Evolutionary conservation across 805 yeast genomes (phyloP).

Genomic region (Dipodascopsis uninucleata): DNA sequence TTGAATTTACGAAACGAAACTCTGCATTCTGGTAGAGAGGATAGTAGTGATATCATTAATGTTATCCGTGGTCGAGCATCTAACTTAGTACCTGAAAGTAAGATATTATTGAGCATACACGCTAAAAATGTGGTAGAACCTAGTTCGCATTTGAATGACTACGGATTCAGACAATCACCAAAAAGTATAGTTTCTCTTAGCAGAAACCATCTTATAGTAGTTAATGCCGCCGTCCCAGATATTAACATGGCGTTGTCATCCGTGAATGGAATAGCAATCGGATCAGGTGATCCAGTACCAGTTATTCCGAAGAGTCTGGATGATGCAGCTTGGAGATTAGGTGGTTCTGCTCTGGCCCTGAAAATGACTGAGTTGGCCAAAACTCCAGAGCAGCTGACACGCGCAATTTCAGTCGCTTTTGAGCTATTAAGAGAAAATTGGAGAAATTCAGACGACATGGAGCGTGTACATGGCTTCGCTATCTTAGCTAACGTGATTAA

Average conservation of each 20-base stretch:
- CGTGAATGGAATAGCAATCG: conserved; percentile 20
- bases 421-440: conserved; percentile 46
- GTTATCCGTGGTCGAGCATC: conserved; percentile 29
- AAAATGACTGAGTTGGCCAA: conserved; percentile 46
- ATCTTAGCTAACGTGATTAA: conserved; percentile 53
- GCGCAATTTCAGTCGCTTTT: conserved; percentile 44
- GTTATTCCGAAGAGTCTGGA: conserved; percentile 24
- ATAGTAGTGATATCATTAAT: conserved; percentile 24
- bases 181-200: conserved; percentile 15
- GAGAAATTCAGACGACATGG: conserved; percentile 56
- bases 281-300: conserved; percentile 25
- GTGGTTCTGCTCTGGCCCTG: conserved; percentile 50
- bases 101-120: conserved; percentile 26
- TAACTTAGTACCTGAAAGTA: conserved; percentile 20
- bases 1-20: conserved; percentile 28
- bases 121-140: conserved; percentile 24
- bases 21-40: conserved; percentile 18
- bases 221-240: conserved; percentile 26
- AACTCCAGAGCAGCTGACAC: conserved; percentile 37
- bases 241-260: conserved; percentile 23
- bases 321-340: conserved; percentile 38
- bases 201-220: conserved; percentile 20
- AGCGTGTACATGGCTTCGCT: conserved; percentile 57
- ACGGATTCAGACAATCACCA: conserved; percentile 19
- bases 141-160: conserved; percentile 11